Conservation (phyloP, 768 basidiomycete species). For the Xanthoconium stramineum region DNA sequence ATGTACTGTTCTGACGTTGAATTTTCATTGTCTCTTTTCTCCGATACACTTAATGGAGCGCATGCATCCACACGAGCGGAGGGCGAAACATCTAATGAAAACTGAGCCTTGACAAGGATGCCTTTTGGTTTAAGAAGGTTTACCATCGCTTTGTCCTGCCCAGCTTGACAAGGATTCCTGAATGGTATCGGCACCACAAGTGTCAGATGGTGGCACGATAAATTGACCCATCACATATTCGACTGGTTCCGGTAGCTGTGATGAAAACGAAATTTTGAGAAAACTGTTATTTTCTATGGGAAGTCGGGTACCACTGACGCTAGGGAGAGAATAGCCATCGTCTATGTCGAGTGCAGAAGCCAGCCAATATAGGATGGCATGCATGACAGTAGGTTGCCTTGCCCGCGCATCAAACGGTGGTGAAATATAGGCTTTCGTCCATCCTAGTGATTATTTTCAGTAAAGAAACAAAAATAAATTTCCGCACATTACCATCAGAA, state of each 20-base stretch:
- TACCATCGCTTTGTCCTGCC: constrained; percentile 30
- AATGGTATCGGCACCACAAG: constrained; percentile 12
- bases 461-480: not conserved
- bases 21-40: constrained; percentile 16
- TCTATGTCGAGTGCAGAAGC: constrained; percentile 43
- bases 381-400: constrained; percentile 47
- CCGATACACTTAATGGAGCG: constrained; percentile 19
- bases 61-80: constrained; percentile 18
- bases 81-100: constrained; percentile 19
- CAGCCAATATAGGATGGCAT: constrained; percentile 55
- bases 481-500: constrained; percentile 42
- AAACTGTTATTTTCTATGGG: not conserved
- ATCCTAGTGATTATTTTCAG: constrained; percentile 36
- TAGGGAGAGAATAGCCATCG: constrained; percentile 28
- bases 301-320: constrained; percentile 13
- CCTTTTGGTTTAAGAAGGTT: not conserved
- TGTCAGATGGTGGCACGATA: constrained; percentile 21
- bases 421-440: constrained; percentile 52
- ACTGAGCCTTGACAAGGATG: not conserved
- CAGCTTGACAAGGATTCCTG: constrained; percentile 32
- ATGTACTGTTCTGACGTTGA: constrained; percentile 11
- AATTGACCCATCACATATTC: constrained; percentile 31
- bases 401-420: constrained; percentile 40
- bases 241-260: constrained; percentile 31
- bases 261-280: not conserved